Percentiles rank a stretch among this genome's conserved stretches.
These are phyloP conservation scores for Orbilia quercus DNA, from an alignment of 2,329 filamentous ascomycete species.

Conservation along the genomic window DNA sequence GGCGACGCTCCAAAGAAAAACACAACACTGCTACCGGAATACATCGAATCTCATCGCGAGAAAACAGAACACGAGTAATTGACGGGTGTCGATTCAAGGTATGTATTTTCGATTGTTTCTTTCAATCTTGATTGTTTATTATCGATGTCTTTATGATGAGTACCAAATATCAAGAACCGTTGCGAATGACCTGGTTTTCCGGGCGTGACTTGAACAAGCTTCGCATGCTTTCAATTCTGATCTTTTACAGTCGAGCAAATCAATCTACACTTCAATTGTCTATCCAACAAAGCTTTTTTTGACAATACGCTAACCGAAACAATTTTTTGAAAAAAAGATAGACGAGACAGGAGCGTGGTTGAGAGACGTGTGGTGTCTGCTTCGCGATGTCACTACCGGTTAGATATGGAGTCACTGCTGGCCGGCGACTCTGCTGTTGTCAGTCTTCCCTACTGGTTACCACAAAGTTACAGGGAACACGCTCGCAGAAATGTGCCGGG, in stretches of 20 bases:
- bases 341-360: constrained; percentile 10
- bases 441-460: neutral
- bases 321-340: neutral
- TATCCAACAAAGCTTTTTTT: neutral
- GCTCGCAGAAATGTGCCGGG: too few species aligned
- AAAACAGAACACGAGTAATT: constrained; percentile 5
- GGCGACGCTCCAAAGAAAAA: constrained; percentile 15
- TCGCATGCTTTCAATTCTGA: constrained; percentile 64
- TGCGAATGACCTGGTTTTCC: constrained; percentile 71
- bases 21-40: constrained; percentile 6
- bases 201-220: constrained; percentile 59
- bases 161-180: constrained; percentile 71
- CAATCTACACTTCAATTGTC: neutral
- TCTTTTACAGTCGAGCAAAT: constrained; percentile 9
- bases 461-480: neutral
- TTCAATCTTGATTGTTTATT: neutral
- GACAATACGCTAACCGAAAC: constrained; percentile 8
- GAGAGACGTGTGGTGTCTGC: neutral
- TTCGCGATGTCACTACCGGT: constrained; percentile 29
- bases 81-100: constrained; percentile 20
- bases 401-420: constrained; percentile 30
- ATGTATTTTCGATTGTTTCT: neutral
- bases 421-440: constrained; percentile 30
- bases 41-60: too few species aligned
- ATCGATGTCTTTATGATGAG: constrained; percentile 63